phyloP scores from a whole-genome alignment of 2,329 filamentous ascomycete genomes.

The Botryotinia narcissicola region DNA sequence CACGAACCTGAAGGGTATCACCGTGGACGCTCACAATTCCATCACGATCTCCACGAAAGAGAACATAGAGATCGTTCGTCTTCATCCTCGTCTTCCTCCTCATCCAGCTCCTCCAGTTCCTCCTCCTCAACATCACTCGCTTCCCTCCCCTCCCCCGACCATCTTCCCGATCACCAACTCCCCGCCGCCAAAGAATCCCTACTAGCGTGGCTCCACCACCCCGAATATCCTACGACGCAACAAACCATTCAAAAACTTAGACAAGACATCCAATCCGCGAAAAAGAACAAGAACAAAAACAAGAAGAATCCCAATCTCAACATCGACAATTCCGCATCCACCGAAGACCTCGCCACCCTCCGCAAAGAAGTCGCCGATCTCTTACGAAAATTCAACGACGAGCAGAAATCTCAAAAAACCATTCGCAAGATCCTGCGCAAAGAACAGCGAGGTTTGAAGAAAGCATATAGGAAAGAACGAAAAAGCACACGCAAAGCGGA shows the following conservation, averaged over 20 bases:
- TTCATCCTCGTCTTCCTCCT: slow-evolving; percentile 30
- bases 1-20: slow-evolving; percentile 11
- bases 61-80: slow-evolving; percentile 24
- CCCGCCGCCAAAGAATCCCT: slow-evolving; percentile 47
- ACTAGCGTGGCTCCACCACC: slow-evolving; percentile 49
- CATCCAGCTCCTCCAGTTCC: slow-evolving; percentile 40
- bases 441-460: slow-evolving; percentile 22
- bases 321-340: not conserved
- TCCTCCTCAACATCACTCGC: slow-evolving; percentile 44
- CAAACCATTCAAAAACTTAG: slow-evolving; percentile 45
- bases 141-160: slow-evolving; percentile 54
- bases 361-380: slow-evolving; percentile 48
- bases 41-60: slow-evolving; percentile 12
- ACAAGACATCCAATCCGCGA: slow-evolving; percentile 46
- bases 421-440: slow-evolving; percentile 24
- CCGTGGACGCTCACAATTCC: not conserved
- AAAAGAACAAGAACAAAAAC: slow-evolving; percentile 31
- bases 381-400: slow-evolving; percentile 45
- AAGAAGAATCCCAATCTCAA: slow-evolving; percentile 18
- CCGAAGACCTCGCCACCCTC: slow-evolving; percentile 42
- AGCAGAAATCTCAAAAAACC: slow-evolving; percentile 41
- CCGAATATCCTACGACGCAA: slow-evolving; percentile 50
- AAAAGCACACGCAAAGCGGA: slow-evolving; percentile 1
- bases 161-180: slow-evolving; percentile 49
- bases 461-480: slow-evolving; percentile 8